Percentiles rank a stretch among this genome's conserved stretches.
Conservation (phyloP, 129 eudicot species). For the Pseudognaphalium luteoalbum region DNA sequence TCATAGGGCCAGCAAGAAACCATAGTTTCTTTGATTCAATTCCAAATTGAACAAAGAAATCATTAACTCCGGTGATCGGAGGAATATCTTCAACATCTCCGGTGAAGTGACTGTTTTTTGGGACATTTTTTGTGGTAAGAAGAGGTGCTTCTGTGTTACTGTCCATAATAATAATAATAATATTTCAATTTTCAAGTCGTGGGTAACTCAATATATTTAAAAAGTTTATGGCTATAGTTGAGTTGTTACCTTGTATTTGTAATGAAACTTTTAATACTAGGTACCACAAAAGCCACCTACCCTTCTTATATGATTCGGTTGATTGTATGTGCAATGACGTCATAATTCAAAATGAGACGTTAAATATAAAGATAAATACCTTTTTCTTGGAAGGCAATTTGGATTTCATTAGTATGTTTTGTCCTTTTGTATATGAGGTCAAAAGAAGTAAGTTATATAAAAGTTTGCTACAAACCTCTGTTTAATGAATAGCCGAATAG, state of each 20-base stretch:
- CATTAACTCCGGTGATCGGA: conserved; percentile 41
- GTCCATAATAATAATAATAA: conserved; percentile 18
- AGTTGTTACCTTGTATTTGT: not conserved
- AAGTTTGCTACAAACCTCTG: too few relatives aligned
- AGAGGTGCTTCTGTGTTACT: conserved; percentile 26
- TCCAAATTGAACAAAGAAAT: conserved; percentile 43
- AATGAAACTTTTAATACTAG: too few relatives aligned
- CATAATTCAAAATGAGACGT: too few relatives aligned
- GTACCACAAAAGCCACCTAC: not conserved
- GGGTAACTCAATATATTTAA: not conserved
- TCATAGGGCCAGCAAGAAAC: conserved; percentile 62
- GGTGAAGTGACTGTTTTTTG: conserved; percentile 37
- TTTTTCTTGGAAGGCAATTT: too few relatives aligned
- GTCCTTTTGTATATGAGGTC: too few relatives aligned
- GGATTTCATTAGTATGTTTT: too few relatives aligned
- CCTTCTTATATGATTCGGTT: not conserved
- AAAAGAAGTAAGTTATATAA: too few relatives aligned
- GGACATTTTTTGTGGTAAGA: conserved; percentile 19
- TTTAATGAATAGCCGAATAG: too few relatives aligned
- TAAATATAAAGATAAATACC: too few relatives aligned
- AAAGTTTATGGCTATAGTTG: not conserved
- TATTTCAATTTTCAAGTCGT: not conserved
- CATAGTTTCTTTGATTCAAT: conserved; percentile 53
- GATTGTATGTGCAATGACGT: not conserved
- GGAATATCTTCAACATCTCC: conserved; percentile 42